phyloP scores from a whole-genome alignment of 129 eudicot genomes.

The Centrapalus pauciflorus region DNA sequence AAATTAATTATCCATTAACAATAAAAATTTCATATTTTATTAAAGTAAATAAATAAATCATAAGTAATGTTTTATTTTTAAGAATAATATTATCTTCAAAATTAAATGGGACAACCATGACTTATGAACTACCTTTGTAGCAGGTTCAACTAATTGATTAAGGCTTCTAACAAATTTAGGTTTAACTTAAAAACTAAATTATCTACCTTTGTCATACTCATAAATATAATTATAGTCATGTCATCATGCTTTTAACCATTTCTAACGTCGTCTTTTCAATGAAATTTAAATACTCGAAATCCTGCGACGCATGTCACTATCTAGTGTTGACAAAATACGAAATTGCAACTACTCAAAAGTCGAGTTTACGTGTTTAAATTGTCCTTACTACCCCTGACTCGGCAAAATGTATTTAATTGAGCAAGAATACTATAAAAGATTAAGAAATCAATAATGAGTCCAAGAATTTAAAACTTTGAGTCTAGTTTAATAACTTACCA shows the following conservation, averaged over 20 bases:
- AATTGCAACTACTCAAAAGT: conserved; percentile 8
- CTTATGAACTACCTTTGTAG: conserved; percentile 17
- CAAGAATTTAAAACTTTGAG: too few species aligned
- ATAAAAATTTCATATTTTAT: not conserved
- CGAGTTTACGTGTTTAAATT: not conserved
- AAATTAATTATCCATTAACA: not conserved
- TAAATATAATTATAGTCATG: not conserved
- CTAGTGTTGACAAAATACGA: not conserved
- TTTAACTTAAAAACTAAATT: conserved; percentile 19
- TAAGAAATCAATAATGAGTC: not conserved
- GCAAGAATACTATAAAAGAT: too few species aligned
- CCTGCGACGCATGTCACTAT: conserved; percentile 1
- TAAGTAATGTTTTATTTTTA: not conserved
- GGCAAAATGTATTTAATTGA: not conserved
- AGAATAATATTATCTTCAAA: conserved; percentile 8
- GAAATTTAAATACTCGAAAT: not conserved
- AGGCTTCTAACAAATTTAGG: conserved; percentile 16
- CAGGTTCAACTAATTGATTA: conserved; percentile 27
- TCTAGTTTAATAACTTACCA: not conserved
- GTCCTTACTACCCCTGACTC: not conserved
- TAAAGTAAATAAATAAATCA: not conserved
- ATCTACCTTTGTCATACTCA: not conserved
- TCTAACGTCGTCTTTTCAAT: not conserved
- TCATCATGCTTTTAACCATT: conserved; percentile 1
- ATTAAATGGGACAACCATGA: not conserved